A percentile compares a stretch with the other conserved stretches of the same genome.
These are phyloP conservation scores for Arthroderma uncinatum DNA, from an alignment of 2,329 filamentous ascomycete genomes.

Conservation along the genomic window DNA sequence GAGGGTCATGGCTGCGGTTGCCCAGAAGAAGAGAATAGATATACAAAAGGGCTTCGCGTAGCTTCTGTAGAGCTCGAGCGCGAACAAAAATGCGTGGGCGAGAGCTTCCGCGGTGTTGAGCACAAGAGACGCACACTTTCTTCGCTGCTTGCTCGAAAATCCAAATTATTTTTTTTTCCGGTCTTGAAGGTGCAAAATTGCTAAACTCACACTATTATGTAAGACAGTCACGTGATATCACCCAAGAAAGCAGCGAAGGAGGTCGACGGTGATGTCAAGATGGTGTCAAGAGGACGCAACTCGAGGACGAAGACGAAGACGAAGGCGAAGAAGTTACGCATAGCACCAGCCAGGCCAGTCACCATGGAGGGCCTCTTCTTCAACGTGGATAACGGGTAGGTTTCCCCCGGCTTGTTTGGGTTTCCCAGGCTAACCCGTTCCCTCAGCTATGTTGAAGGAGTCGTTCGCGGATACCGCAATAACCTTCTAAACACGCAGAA, in stretches of 20 bases:
- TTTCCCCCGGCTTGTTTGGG: slow-evolving; percentile 8
- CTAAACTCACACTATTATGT: background rate
- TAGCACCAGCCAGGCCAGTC: background rate
- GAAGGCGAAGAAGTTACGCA: background rate
- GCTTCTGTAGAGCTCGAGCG: background rate
- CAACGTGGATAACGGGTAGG: slow-evolving; percentile 85
- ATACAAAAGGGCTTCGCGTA: background rate
- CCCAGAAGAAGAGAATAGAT: background rate
- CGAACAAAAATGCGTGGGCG: background rate
- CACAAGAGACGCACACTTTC: slow-evolving; percentile 1
- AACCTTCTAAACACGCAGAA: slow-evolving; percentile 77
- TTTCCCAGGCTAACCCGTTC: background rate
- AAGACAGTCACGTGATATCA: background rate
- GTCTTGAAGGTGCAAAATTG: slow-evolving; percentile 5
- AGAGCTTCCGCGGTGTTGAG: background rate
- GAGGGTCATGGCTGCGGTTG: slow-evolving; percentile 56
- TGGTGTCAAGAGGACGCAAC: background rate
- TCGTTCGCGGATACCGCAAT: slow-evolving; percentile 94
- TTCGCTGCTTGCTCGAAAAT: slow-evolving; percentile 1
- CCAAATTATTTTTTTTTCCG: slow-evolving; percentile 7
- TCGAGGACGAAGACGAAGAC: background rate
- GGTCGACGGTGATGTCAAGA: background rate
- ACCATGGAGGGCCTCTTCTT: slow-evolving; percentile 85
- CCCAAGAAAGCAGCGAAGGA: background rate
- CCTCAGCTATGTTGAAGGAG: slow-evolving; percentile 83